Conservation (phyloP, 257 asterid species). For the Ligustrum vulgare region DNA sequence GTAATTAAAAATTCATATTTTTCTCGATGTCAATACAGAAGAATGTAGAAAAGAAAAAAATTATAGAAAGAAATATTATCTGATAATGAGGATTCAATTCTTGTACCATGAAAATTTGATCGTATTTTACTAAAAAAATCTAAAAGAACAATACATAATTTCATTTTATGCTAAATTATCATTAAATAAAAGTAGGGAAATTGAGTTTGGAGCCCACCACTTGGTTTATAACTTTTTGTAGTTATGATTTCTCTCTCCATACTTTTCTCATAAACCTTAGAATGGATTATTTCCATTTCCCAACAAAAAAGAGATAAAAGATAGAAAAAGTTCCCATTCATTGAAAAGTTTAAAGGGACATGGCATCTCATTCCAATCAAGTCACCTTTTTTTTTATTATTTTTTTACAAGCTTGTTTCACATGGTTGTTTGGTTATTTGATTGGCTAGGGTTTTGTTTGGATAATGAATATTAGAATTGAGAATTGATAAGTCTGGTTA, state of each 20-base stretch:
- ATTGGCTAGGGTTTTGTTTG: background rate
- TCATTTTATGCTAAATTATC: background rate
- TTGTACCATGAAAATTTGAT: no score
- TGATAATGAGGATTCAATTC: no score
- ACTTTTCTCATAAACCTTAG: conserved; percentile 8
- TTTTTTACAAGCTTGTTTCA: conserved; percentile 21
- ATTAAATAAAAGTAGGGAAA: background rate
- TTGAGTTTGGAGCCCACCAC: background rate
- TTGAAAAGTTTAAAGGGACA: conserved; percentile 15
- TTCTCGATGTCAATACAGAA: no score
- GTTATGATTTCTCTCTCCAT: conserved; percentile 16
- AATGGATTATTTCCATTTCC: conserved; percentile 18
- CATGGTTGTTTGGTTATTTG: background rate
- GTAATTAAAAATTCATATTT: background rate
- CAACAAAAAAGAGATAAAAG: conserved; percentile 13
- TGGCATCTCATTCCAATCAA: conserved; percentile 35
- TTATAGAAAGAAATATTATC: no score
- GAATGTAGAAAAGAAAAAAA: no score
- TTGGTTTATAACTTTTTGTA: conserved; percentile 18
- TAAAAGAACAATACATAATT: no score
- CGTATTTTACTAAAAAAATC: no score
- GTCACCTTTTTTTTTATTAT: conserved; percentile 19
- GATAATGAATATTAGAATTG: background rate
- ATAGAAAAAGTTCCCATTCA: conserved; percentile 23
- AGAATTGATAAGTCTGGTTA: no score